phyloP scores from a whole-genome alignment of 2,329 filamentous ascomycete species.

The Hypoxylon sp. region DNA sequence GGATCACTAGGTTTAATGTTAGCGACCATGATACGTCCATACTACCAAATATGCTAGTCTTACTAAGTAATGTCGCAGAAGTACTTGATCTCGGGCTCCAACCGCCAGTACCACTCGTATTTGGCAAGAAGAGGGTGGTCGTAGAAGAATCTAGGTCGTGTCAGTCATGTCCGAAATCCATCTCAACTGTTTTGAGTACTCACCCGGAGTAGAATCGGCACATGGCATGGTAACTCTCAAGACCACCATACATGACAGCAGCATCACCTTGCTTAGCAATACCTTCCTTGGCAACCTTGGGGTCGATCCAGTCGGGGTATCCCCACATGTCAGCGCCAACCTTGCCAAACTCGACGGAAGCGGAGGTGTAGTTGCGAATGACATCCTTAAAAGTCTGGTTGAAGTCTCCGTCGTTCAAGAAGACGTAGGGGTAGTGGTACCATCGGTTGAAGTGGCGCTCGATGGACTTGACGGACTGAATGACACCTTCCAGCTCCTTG shows the following conservation, averaged over 20 bases:
- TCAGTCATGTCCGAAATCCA: conserved; percentile 30
- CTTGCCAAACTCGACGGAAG: conserved; percentile 89
- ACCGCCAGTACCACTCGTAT: conserved; percentile 99
- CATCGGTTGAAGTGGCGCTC: conserved; percentile 99
- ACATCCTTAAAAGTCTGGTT: conserved; percentile 92
- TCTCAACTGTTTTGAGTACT: conserved; percentile 49
- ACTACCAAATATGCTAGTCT: conserved; percentile 44
- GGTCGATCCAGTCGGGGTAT: conserved; percentile 95
- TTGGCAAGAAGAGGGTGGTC: conserved; percentile 94
- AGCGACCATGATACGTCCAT: conserved; percentile 30
- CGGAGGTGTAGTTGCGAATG: conserved; percentile 90
- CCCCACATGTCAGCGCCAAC: conserved; percentile 94
- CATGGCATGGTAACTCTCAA: conserved; percentile 99
- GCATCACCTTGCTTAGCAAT: conserved; percentile 96
- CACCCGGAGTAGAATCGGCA: conserved; percentile 99
- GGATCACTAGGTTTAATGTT: conserved; percentile 74
- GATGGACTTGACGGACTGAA: conserved; percentile 97
- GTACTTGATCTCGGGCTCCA: conserved; percentile 99
- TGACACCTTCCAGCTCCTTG: conserved; percentile 94
- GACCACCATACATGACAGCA: conserved; percentile 98
- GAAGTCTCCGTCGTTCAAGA: conserved; percentile 97
- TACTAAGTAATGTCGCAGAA: conserved; percentile 99
- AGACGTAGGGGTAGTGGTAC: conserved; percentile 99
- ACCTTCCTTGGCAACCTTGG: conserved; percentile 92
- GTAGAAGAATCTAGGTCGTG: conserved; percentile 82